Conservation (phyloP, 495 filamentous ascomycete genomes). For the Talaromyces ruber region DNA sequence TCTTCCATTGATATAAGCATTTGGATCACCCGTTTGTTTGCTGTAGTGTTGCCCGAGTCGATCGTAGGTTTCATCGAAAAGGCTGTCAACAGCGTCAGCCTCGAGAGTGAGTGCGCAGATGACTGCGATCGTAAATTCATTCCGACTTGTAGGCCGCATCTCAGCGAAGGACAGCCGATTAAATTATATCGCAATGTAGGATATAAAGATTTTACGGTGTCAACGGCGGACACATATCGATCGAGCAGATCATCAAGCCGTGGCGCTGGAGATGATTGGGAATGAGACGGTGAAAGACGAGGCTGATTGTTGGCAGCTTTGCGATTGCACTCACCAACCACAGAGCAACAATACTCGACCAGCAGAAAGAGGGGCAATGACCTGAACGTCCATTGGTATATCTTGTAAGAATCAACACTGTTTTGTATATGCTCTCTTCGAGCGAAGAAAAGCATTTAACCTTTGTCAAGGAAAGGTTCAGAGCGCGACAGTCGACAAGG, state of each 20-base stretch:
- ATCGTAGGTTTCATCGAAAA: neutral
- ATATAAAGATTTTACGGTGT: neutral
- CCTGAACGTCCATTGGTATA: neutral
- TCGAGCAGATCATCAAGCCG: too few relatives aligned
- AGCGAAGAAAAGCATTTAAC: neutral
- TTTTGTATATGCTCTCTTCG: neutral
- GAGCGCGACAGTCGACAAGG: neutral
- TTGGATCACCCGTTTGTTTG: conserved; percentile 13
- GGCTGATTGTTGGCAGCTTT: neutral
- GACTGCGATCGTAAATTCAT: conserved; percentile 7
- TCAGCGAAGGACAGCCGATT: neutral
- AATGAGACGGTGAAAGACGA: neutral
- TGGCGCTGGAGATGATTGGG: too few relatives aligned
- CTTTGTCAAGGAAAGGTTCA: too few relatives aligned
- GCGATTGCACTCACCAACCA: neutral
- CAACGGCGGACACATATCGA: too few relatives aligned
- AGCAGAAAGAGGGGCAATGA: neutral
- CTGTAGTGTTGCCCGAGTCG: conserved; percentile 8
- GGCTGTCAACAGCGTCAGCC: conserved; percentile 13
- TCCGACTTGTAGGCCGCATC: neutral
- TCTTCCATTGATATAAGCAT: conserved; percentile 25
- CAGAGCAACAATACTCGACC: neutral
- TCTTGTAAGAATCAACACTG: neutral
- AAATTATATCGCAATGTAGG: neutral
- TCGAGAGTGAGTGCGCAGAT: conserved; percentile 17